Percentiles rank a stretch among this genome's conserved stretches.
These are phyloP conservation scores for Candida sanyaensis DNA, from an alignment of 1,139 yeast species.

Conservation along the genomic window DNA sequence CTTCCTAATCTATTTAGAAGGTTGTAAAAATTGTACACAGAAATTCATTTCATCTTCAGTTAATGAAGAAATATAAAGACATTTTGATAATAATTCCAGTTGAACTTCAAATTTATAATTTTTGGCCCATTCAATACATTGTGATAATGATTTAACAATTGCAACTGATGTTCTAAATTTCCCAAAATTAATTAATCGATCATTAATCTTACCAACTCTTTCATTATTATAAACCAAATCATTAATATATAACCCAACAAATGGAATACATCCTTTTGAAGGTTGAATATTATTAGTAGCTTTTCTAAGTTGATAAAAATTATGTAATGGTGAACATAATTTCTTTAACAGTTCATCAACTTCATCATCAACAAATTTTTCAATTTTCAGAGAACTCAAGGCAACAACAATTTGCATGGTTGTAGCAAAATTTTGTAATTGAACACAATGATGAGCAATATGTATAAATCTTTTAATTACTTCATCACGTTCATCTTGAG, in stretches of 20 bases:
- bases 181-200: conserved; percentile 65
- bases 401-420: conserved; percentile 87
- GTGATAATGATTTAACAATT: conserved; percentile 76
- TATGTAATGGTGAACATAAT: conserved; percentile 62
- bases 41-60: conserved; percentile 75
- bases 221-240: conserved; percentile 84
- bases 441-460: conserved; percentile 71
- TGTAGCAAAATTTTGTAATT: conserved; percentile 81
- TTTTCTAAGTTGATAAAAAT: conserved; percentile 64
- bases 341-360: conserved; percentile 27
- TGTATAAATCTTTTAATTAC: conserved; percentile 82
- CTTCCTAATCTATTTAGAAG: too few species aligned
- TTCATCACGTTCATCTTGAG: conserved; percentile 62
- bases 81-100: conserved; percentile 72
- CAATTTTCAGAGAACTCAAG: conserved; percentile 69
- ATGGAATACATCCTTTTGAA: conserved; percentile 83
- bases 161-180: conserved; percentile 77
- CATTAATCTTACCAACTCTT: conserved; percentile 48
- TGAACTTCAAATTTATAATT: conserved; percentile 54
- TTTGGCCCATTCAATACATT: conserved; percentile 82
- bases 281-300: conserved; percentile 66
- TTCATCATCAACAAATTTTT: conserved; percentile 23
- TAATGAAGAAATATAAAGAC: conserved; percentile 77
- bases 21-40: conserved; percentile 13
- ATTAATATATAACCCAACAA: conserved; percentile 80